Evolutionary conservation across 441 rosid genomes (phyloP), one percentile per base, ranked within the genome.

Genomic region (Croton setiger): DNA sequence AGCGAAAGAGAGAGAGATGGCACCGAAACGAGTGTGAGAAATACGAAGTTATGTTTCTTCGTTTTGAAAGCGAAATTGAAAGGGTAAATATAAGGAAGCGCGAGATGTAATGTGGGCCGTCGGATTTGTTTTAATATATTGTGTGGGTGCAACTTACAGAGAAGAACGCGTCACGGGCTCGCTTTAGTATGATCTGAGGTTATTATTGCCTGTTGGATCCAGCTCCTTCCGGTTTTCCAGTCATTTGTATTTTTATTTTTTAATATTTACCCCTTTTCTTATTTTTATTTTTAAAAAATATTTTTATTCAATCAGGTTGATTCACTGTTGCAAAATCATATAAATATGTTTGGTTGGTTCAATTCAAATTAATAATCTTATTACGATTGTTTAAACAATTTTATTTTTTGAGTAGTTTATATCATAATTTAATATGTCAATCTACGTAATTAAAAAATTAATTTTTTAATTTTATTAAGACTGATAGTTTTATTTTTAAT

Each of bases 51-150:
- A 0, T 4, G 43, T 39, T 39, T 39, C 43, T 52, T 20, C 7
- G 41, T 33, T 58, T 58, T 64, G 61, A 48, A 53, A 4, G 27
- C 2, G 68, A 43, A 1, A 44, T 12, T 55, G 33, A 18, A 35
- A 58, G n/a, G 51, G 33, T 20, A 17, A 45, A 39, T 37, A 70
- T 78, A 70, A 31, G 63, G 73, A 10, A 21, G n/a, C 4, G 21
- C 21, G 60, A 58, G 70, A 76, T 51, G 54, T 1, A 51, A 73
- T 56, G 59, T 75, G 66, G 47, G 74, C 83, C 83, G 78, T 75
- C 62, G 63, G 81, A 78, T 81, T 63, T 3, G 1, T 39, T 37
- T 27, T 58, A 20, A 33, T 15, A 45, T 48, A 44, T 20, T 35
- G 31, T 60, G 72, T 65, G 78, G 71, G 71, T 41, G 45, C 67